Base-by-base conservation (phyloP, 1,284 basidiomycete genomes). In the Taiwanofungus camphoratus region DNA sequence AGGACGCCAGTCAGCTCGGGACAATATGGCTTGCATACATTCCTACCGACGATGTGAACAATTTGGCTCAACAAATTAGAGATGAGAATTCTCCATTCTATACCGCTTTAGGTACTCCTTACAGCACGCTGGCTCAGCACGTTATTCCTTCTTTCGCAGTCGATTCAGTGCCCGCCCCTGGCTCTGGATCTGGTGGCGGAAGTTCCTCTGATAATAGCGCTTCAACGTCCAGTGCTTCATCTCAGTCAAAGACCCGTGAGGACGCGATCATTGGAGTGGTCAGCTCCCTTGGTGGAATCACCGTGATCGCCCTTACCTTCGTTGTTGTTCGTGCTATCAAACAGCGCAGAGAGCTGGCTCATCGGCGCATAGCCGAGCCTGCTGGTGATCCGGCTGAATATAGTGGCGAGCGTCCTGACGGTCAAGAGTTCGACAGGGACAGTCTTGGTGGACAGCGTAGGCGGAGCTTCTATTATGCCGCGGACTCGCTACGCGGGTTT, bases 241-340 rank as follows among this genome's bases (percentile, higher is more conserved):
- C 50, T 15, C 50, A 55, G 9, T 56, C 51, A 31, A 66, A 66
- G 35, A 67, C 73, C 12, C 69, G 87, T 5, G 75, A 82, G 56
- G 77, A 89, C 51, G 84, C 83, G 5, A 87, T 90, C 56, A 87
- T 90, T 46, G 87, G 87, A 24, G 84, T 90, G 7, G 83, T 87
- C 50, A 77, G 71, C 26, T 79, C 83, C 2, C 73, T 90, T 13
- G 87, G 86, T 22, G 82, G 72, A 4, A 74, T 89, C 47, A 80
- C 84, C 0, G 53, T 87, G 16, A 55, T 83, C 23, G 76, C 87
- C 21, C 70, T 87, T 23, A 71, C 65, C 11, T 83, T 79, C 66
- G 77, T 88, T 44, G 66, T 74, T 19, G 77, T 75, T 51, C 72
- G 79, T 42, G 74, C 76, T 5, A 64, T 76, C 58, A 77, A 80